Conservation (phyloP, 306 rosid species). For the Luffa aegyptiaca region DNA sequence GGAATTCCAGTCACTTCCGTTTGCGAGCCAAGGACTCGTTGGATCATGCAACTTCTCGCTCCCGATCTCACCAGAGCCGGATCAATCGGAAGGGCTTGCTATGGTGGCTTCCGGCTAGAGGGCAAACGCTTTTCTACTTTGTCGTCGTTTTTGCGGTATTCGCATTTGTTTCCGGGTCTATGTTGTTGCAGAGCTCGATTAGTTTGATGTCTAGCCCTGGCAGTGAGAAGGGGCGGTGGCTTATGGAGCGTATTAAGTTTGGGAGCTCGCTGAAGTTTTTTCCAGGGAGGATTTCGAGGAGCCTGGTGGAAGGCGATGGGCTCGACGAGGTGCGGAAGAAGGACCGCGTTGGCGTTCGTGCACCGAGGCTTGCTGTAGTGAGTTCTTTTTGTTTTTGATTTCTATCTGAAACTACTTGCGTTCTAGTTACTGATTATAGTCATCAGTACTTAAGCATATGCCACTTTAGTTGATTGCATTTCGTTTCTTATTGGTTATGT, state of each 20-base stretch:
- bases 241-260: constrained; percentile 40
- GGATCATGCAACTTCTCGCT: constrained; percentile 43
- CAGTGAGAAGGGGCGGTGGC: constrained; percentile 25
- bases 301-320: constrained; percentile 42
- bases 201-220: constrained; percentile 48
- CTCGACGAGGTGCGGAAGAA: constrained; percentile 55
- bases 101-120: constrained; percentile 42
- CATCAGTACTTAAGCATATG: background rate
- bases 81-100: constrained; percentile 65
- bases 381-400: constrained; percentile 24
- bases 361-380: constrained; percentile 81
- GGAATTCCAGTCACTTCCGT: constrained; percentile 44
- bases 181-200: constrained; percentile 85
- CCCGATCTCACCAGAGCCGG: constrained; percentile 55
- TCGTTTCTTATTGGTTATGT: background rate
- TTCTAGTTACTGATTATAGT: background rate
- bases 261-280: constrained; percentile 65
- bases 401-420: background rate
- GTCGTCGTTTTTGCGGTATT: constrained; percentile 47
- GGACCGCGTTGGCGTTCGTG: constrained; percentile 51
- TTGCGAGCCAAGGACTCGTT: constrained; percentile 14
- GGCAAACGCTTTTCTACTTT: constrained; percentile 45
- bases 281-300: constrained; percentile 40
- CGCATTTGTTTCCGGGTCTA: constrained; percentile 53
- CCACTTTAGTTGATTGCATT: background rate